Evolutionary conservation across 345 rosid species (phyloP).

Genomic region (Hypericum perforatum): DNA sequence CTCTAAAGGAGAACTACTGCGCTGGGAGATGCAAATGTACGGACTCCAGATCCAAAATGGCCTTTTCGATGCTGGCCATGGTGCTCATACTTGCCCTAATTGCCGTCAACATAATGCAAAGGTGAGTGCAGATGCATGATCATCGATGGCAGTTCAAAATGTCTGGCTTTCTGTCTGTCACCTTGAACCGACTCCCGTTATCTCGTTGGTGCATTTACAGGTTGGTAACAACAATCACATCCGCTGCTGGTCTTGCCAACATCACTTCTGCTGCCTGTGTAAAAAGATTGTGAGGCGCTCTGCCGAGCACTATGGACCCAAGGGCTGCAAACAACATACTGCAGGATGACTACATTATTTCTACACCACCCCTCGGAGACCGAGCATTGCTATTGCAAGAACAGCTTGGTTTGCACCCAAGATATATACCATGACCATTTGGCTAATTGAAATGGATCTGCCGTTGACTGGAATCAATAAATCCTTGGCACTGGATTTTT

Average conservation of each 20-base stretch:
- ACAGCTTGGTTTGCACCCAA: no score
- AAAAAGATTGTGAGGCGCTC: constrained; percentile 52
- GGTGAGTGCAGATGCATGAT: constrained; percentile 30
- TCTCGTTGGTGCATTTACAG: no score
- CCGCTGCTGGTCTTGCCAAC: constrained; percentile 79
- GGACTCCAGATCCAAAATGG: constrained; percentile 43
- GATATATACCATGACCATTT: no score
- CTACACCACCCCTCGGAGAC: no score
- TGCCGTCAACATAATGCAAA: constrained; percentile 66
- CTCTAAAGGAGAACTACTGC: constrained; percentile 37
- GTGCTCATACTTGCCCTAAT: constrained; percentile 42
- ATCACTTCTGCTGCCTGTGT: constrained; percentile 64
- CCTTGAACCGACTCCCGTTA: neutral
- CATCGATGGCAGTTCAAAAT: no score
- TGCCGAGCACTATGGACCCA: constrained; percentile 68
- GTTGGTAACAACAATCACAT: constrained; percentile 73
- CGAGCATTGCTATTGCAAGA: no score
- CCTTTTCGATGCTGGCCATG: constrained; percentile 26
- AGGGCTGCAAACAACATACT: constrained; percentile 84
- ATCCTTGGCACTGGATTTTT: no score
- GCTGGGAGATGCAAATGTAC: no score
- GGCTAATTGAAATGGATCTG: no score
- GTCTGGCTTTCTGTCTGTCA: neutral
- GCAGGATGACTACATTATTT: constrained; percentile 35
- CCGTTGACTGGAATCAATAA: no score